phyloP scores from a whole-genome alignment of 176 grass and related monocot species.

The Eremochloa ophiuroides region DNA sequence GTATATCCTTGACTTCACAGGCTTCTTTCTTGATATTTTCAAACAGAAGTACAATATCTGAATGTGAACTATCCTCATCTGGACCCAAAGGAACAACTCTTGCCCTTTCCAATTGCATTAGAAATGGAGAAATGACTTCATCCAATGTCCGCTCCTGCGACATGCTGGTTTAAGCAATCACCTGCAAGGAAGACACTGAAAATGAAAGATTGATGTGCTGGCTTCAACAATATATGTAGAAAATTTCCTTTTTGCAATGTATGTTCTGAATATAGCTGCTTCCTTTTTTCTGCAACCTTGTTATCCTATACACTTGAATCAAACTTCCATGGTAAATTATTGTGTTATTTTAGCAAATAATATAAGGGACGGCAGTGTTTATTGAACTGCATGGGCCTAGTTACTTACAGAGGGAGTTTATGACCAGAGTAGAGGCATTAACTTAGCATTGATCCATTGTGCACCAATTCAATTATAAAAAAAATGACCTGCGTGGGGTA shows the following conservation, averaged over 20 bases:
- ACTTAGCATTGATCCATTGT: not conserved
- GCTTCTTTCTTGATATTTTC: constrained; percentile 37
- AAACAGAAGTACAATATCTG: constrained; percentile 24
- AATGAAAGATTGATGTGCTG: not conserved
- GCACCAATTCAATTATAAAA: not conserved
- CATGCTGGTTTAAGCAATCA: constrained; percentile 4
- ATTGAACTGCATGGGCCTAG: not conserved
- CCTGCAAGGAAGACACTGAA: not conserved
- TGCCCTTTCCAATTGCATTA: constrained; percentile 28
- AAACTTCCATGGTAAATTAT: not conserved
- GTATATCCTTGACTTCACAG: constrained; percentile 18
- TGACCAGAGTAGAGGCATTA: not conserved
- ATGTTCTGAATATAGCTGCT: not conserved
- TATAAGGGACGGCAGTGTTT: not conserved
- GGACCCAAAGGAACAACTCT: not conserved
- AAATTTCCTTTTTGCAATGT: not conserved
- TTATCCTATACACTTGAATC: not conserved
- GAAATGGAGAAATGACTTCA: constrained; percentile 39
- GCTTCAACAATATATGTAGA: not conserved
- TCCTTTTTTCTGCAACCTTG: not conserved
- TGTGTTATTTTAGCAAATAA: not conserved
- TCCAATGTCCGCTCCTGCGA: constrained; percentile 28
- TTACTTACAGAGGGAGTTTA: not conserved
- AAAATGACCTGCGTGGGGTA: too few species aligned
- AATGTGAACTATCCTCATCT: constrained; percentile 5